Base-by-base conservation (phyloP, 768 basidiomycete species). In the Russula abietina region DNA sequence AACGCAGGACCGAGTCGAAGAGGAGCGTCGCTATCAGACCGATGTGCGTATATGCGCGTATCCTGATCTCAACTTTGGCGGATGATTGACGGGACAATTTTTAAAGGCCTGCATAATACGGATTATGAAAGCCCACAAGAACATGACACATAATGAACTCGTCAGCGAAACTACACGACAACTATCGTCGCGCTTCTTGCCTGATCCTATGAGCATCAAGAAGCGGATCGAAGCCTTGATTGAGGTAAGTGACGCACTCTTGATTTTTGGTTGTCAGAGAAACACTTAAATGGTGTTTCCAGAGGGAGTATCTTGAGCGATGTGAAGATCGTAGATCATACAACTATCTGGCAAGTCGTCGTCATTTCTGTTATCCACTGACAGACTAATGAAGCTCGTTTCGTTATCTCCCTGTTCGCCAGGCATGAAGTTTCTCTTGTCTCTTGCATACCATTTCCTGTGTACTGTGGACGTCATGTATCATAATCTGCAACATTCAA, bases 251-350 rank as follows among this genome's bases (percentile, higher is more conserved):
- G 17, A 3, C 16, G 39, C n/a, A 50, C 36, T n/a, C 19, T 32
- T 11, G 50, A 16, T 28, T 22, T 55, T 14, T 26, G n/a, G 43
- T 22, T 49, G 28, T 33, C 32, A 14, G 55, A 33, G 38, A 30
- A 22, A 11, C 57, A 2, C 52, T 50, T 7, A 55, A 45, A 41
- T 38, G 28, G 9, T 22, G 4, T 19, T 58, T 45, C 22, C 67
- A 98, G 93, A 84, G 91, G 73, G 97, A 99, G 65, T 99, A 98
- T 75, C 75, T 99, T 66, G 93, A 97, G 69, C 82, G 97, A 33
- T 88, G 88, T 70, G 87, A 87, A 43, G 89, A 93, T 70, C 85
- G 89, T 62, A 91, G 86, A 75, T 93, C 91, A 57, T 95, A 95
- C 73, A 90, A 87, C 71, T 93, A 93, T 73, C 70, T 92, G 70